Conservation (phyloP, 1,284 basidiomycete genomes). For the Leccinum subspadiceum region DNA sequence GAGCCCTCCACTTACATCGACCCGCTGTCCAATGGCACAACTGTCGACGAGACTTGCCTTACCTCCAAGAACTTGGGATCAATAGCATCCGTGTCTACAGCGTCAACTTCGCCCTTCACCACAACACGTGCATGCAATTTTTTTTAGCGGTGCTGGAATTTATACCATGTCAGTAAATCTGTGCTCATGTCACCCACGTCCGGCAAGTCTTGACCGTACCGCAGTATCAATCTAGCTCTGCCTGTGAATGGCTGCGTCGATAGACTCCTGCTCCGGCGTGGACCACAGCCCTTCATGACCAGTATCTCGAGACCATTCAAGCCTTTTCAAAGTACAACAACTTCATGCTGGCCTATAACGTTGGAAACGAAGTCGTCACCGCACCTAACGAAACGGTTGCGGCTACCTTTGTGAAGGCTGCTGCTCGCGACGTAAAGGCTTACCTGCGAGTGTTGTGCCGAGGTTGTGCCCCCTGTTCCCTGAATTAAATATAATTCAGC, state of each 20-base stretch:
- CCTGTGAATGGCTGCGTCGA: constrained; percentile 88
- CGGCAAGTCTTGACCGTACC: constrained; percentile 7
- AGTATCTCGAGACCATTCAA: constrained; percentile 78
- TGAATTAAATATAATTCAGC: constrained; percentile 34
- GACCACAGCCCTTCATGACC: constrained; percentile 80
- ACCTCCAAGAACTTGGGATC: constrained; percentile 65
- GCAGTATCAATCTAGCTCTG: constrained; percentile 78
- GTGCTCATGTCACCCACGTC: neutral
- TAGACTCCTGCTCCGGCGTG: constrained; percentile 64
- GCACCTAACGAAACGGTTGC: constrained; percentile 56
- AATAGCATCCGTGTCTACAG: constrained; percentile 84
- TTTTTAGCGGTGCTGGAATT: constrained; percentile 77
- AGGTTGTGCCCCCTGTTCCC: neutral
- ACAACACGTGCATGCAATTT: constrained; percentile 80
- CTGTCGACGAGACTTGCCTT: constrained; percentile 79
- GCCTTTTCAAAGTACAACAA: constrained; percentile 83
- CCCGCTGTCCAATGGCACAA: constrained; percentile 67
- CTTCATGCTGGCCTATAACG: constrained; percentile 71
- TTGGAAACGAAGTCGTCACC: constrained; percentile 88
- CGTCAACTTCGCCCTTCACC: constrained; percentile 78
- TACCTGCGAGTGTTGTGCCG: constrained; percentile 60
- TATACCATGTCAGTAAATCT: constrained; percentile 72
- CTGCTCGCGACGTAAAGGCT: constrained; percentile 83
- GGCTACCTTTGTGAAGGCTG: constrained; percentile 85
- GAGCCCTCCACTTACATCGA: constrained; percentile 78